Percentiles rank a stretch among this genome's conserved stretches.
These are phyloP conservation scores for Candida glucosophila DNA, from an alignment of 1,139 yeast species.

Conservation along the genomic window DNA sequence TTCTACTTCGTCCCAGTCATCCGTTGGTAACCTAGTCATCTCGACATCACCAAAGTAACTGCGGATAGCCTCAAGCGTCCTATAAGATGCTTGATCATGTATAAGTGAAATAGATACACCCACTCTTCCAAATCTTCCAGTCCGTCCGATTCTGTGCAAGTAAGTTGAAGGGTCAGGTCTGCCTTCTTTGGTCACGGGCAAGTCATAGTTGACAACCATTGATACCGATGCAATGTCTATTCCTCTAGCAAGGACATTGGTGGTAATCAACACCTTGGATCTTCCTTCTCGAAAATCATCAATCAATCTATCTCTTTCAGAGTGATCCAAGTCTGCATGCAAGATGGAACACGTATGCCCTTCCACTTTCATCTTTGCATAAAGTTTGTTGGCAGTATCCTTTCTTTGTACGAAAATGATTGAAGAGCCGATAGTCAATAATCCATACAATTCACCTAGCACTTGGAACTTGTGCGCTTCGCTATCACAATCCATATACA, in stretches of 20 bases:
- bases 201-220: constrained; percentile 95
- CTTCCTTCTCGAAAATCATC: constrained; percentile 93
- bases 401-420: constrained; percentile 80
- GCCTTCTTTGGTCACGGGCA: constrained; percentile 64
- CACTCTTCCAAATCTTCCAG: constrained; percentile 96
- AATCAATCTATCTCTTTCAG: constrained; percentile 80
- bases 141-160: constrained; percentile 96
- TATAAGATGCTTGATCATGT: constrained; percentile 65
- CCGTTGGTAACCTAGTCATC: constrained; percentile 83
- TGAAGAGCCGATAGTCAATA: constrained; percentile 91
- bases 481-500: constrained; percentile 88
- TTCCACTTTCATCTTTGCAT: constrained; percentile 62
- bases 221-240: constrained; percentile 95
- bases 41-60: constrained; percentile 73
- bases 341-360: constrained; percentile 86
- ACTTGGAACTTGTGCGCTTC: constrained; percentile 73
- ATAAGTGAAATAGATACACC: constrained; percentile 94
- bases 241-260: constrained; percentile 95
- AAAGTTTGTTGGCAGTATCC: constrained; percentile 72
- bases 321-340: constrained; percentile 67
- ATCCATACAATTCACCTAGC: constrained; percentile 74
- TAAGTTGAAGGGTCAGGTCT: constrained; percentile 93
- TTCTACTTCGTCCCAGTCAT: constrained; percentile 94
- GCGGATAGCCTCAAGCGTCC: constrained; percentile 56
- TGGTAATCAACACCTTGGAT: constrained; percentile 88